Percentiles rank a stretch among this genome's conserved stretches.
Conservation (phyloP, 345 rosid species). For the Ceriops decandra region DNA sequence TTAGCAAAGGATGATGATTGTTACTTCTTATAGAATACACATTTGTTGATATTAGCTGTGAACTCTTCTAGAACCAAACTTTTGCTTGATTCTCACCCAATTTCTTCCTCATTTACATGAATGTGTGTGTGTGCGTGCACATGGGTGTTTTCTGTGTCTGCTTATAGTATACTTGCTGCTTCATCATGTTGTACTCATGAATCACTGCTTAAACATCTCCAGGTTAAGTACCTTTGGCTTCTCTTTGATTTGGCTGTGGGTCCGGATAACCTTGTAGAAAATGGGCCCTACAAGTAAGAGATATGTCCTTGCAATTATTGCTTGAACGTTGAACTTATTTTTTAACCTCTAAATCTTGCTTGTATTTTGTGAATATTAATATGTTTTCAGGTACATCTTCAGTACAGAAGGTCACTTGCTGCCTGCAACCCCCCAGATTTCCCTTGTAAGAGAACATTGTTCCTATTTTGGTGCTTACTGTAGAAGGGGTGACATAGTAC, state of each 20-base stretch:
- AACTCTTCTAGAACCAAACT: background rate
- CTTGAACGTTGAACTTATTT: background rate
- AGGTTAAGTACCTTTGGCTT: constrained; percentile 98
- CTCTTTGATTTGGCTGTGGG: constrained; percentile 91
- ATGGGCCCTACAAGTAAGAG: constrained; percentile 94
- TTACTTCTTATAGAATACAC: too few relatives aligned
- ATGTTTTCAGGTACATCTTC: constrained; percentile 61
- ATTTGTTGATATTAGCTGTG: too few relatives aligned
- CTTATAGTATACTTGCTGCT: background rate
- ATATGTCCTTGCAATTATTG: constrained; percentile 9
- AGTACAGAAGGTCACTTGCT: constrained; percentile 93
- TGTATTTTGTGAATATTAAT: background rate
- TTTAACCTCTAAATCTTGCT: background rate
- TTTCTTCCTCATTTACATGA: too few relatives aligned
- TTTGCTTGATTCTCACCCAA: background rate
- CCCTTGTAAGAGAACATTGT: constrained; percentile 78
- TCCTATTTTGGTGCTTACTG: constrained; percentile 85
- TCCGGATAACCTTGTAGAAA: constrained; percentile 89
- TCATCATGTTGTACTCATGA: background rate
- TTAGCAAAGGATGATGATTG: too few relatives aligned
- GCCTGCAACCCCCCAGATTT: constrained; percentile 87
- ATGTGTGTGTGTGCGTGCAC: too few relatives aligned
- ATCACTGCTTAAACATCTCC: constrained; percentile 13
- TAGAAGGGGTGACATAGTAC: constrained; percentile 36
- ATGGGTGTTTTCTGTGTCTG: background rate